Evolutionary conservation across 2,329 filamentous ascomycete species (phyloP).

Genomic region (Talaromyces sp.): DNA sequence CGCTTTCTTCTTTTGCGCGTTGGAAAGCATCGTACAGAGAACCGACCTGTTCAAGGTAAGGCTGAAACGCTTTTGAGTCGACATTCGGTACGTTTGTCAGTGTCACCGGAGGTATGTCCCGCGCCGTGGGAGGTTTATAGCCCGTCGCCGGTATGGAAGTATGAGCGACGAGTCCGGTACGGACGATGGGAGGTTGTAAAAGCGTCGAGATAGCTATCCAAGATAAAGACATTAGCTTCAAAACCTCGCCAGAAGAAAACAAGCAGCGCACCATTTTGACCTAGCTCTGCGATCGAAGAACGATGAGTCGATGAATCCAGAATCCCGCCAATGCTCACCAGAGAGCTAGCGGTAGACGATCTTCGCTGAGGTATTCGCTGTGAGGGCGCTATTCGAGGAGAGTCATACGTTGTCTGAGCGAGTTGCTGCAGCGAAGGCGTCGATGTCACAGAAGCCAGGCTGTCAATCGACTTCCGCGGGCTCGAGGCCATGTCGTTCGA

Average conservation of each 20-base stretch:
- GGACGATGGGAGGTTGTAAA: conserved; percentile 83
- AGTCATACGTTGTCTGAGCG: conserved; percentile 36
- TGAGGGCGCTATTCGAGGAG: conserved; percentile 30
- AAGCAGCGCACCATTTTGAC: conserved; percentile 66
- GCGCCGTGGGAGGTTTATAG: conserved; percentile 77
- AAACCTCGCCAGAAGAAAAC: conserved; percentile 2
- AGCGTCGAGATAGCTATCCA: conserved; percentile 79
- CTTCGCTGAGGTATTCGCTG: conserved; percentile 52
- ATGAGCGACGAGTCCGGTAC: conserved; percentile 80
- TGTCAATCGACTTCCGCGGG: conserved; percentile 65
- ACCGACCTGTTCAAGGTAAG: conserved; percentile 82
- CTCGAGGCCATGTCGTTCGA: conserved; percentile 57
- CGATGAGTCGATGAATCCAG: conserved; percentile 63
- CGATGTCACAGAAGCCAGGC: conserved; percentile 55
- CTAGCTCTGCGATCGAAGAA: conserved; percentile 67
- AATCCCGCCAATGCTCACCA: conserved; percentile 80
- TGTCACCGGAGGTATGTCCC: conserved; percentile 89
- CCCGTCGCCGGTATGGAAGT: conserved; percentile 64
- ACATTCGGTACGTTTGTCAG: conserved; percentile 83
- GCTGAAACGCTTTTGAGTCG: conserved; percentile 72
- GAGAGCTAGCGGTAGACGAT: conserved; percentile 81
- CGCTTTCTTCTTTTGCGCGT: conserved; percentile 69
- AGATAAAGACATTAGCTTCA: background rate
- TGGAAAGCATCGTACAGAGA: conserved; percentile 85
- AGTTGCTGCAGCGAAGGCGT: conserved; percentile 52